These are phyloP conservation scores for Eustoma russellianum DNA, from an alignment of 257 asterid genomes.

Conservation along the genomic window DNA sequence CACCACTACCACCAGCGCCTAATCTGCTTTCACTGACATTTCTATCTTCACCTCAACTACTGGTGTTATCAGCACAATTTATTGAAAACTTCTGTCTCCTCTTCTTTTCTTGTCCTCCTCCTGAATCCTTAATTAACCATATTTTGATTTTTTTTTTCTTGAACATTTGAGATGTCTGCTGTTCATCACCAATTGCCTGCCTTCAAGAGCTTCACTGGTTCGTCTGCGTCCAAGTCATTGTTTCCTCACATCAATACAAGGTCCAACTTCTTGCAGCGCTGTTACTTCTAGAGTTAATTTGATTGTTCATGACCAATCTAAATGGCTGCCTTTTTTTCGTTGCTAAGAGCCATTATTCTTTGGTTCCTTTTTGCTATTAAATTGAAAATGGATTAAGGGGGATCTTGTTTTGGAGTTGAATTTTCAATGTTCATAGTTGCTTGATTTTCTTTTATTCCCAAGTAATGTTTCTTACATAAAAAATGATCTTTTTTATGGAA, in stretches of 20 bases:
- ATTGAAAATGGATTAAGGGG: no score
- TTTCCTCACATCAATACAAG: slow-evolving; percentile 10
- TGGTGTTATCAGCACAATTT: neutral
- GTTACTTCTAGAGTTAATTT: neutral
- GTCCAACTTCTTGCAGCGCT: neutral
- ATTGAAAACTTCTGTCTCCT: neutral
- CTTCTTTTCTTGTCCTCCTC: neutral
- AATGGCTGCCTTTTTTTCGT: neutral
- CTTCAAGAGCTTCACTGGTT: slow-evolving; percentile 12
- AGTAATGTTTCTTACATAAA: no score
- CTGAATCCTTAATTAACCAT: neutral
- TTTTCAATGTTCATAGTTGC: no score
- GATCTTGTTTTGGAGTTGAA: no score
- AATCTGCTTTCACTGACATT: slow-evolving; percentile 1
- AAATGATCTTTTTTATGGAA: no score
- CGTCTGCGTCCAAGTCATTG: neutral
- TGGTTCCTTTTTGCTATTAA: neutral
- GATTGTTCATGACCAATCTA: neutral
- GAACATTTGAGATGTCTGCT: slow-evolving; percentile 9
- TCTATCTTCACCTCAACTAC: slow-evolving; percentile 4
- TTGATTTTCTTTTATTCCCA: no score
- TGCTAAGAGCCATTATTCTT: neutral
- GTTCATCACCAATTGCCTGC: slow-evolving; percentile 17
- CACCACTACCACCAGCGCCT: neutral
- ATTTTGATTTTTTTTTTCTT: neutral